Evolutionary conservation across 805 yeast species (phyloP).

Genomic region (Barnettozyma wickerhamii): DNA sequence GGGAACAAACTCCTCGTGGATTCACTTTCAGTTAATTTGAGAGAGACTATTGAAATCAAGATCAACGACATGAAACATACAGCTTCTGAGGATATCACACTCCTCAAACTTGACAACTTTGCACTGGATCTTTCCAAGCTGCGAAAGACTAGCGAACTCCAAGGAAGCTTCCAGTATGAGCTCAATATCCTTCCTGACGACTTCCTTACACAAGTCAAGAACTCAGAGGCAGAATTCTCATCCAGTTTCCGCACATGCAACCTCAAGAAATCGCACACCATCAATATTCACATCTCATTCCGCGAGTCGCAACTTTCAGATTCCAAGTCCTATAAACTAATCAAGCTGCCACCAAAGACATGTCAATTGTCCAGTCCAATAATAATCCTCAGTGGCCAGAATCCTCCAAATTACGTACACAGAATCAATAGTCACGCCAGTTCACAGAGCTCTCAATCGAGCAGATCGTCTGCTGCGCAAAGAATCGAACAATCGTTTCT

Average conservation of each 20-base stretch:
- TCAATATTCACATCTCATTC: neutral
- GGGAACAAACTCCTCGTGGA: neutral
- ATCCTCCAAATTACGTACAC: neutral
- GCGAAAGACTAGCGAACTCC: neutral
- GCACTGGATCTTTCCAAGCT: neutral
- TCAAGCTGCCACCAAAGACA: neutral
- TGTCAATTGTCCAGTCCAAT: neutral
- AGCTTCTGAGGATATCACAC: neutral
- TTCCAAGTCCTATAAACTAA: neutral
- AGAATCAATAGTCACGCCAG: neutral
- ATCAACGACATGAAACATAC: neutral
- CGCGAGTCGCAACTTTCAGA: neutral
- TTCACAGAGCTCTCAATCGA: neutral
- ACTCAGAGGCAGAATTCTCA: neutral
- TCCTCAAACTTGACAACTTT: neutral
- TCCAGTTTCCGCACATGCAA: neutral
- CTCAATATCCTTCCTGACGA: neutral
- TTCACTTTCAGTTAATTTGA: neutral
- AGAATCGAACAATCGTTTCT: neutral
- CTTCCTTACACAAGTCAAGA: neutral
- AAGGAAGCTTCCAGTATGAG: neutral
- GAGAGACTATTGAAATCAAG: neutral
- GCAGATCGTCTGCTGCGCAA: neutral
- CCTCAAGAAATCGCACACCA: neutral
- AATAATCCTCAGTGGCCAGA: neutral